Base-by-base conservation (phyloP, 2,329 filamentous ascomycete species). In the Penicillium glabrum region DNA sequence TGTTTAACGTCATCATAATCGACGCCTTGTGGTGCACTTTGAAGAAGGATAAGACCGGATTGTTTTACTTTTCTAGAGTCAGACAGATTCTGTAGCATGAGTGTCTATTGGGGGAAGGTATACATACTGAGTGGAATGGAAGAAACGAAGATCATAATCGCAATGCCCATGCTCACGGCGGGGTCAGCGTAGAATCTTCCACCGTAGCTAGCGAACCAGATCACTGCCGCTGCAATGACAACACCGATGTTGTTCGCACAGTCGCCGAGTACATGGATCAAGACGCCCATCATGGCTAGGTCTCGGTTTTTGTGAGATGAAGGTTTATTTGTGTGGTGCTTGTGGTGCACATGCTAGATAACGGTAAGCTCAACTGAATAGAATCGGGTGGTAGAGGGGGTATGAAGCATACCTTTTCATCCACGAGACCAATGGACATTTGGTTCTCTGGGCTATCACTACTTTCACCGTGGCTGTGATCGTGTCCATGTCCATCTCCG, bases 241-340 rank as follows among this genome's bases (percentile, higher is more conserved):
- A 91, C 88, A 11, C 87, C 88, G 16, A 90, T 69, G 65, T 91
- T 91, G 75, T 90, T 91, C 61, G 88, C 77, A 3, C 87, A 86
- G 65, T 91, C 89, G 31, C 87, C 85, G 2, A 89, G 64, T 24
- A 91, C 82, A 65, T 92, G 89, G 14, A 89, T 74, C n/a, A 91
- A 68, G 1, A 89, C 87, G 1, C 86, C 88, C 53, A 89, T 74
- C 78, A 90, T 86, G 16, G 86, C 87, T n/a, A 91, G 78, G 66
- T 91, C 86, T 3, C 54, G 46, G 8, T 53, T n/a, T 14, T 53
- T 60, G 14, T 31, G 35, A n/a, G 49, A 37, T 19, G 26, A 24
- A 8, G 1, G 43, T 45, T 16, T 21, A 7, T n/a, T 46, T 27
- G 21, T n/a, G 55, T 61, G 63, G 41, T 72, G 64, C n/a, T 65